Evolutionary conservation across 2,329 filamentous ascomycete species (phyloP).

Genomic region (Exutisphaerella laricina): DNA sequence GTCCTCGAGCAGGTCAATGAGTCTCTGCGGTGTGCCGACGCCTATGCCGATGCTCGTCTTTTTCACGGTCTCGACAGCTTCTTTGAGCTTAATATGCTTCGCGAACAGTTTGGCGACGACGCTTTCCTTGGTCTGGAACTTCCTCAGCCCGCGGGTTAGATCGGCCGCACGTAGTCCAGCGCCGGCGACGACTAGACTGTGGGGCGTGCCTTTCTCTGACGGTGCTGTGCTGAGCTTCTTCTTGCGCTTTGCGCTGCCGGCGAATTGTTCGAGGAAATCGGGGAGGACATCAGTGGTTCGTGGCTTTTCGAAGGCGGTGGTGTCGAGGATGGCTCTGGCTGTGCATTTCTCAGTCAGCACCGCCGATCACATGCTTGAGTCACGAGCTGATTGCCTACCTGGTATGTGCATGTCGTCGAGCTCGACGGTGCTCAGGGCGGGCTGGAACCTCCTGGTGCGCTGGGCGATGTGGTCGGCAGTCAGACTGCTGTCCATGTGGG

Average conservation of each 20-base stretch:
- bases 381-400: slow-evolving; percentile 47
- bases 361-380: slow-evolving; percentile 7
- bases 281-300: slow-evolving; percentile 69
- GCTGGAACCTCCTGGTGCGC: slow-evolving; percentile 69
- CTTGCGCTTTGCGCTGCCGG: slow-evolving; percentile 31
- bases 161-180: slow-evolving; percentile 84
- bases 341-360: slow-evolving; percentile 12
- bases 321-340: slow-evolving; percentile 74
- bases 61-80: slow-evolving; percentile 72
- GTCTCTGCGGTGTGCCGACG: slow-evolving; percentile 78
- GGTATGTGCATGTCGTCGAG: slow-evolving; percentile 75
- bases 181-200: slow-evolving; percentile 82
- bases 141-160: slow-evolving; percentile 67
- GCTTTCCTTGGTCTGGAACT: slow-evolving; percentile 72
- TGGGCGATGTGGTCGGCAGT: slow-evolving; percentile 82
- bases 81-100: slow-evolving; percentile 93
- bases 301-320: slow-evolving; percentile 63
- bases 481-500: slow-evolving; percentile 74
- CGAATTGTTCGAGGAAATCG: slow-evolving; percentile 66
- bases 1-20: slow-evolving; percentile 76
- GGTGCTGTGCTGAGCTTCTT: slow-evolving; percentile 58
- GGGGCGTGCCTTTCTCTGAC: slow-evolving; percentile 56
- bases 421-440: slow-evolving; percentile 76
- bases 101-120: slow-evolving; percentile 89
- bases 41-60: slow-evolving; percentile 69